Evolutionary conservation across 2,329 filamentous ascomycete genomes (phyloP).

Genomic region (Fusarium clavum): DNA sequence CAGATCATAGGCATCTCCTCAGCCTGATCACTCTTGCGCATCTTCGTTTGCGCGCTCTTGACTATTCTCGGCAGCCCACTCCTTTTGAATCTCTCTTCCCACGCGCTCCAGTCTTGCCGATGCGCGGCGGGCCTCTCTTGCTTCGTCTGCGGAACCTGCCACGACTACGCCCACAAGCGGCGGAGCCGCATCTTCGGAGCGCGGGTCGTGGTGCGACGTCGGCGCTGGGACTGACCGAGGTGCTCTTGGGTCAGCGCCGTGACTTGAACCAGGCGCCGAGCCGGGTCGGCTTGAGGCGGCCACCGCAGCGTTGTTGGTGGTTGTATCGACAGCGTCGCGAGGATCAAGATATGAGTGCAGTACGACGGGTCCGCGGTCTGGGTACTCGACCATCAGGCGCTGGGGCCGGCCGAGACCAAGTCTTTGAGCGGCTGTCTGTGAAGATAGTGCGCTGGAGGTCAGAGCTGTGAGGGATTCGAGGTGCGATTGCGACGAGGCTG

Average conservation of each 20-base stretch:
- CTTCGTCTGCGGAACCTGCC: conserved; percentile 60
- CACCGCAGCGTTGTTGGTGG: conserved; percentile 25
- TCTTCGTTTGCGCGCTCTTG: conserved; percentile 44
- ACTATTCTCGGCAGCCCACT: conserved; percentile 56
- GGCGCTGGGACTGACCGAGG: conserved; percentile 24
- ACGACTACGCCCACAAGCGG: conserved; percentile 67
- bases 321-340: conserved; percentile 41
- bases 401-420: conserved; percentile 65
- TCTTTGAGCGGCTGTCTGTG: conserved; percentile 64
- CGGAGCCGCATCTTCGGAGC: conserved; percentile 57
- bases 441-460: conserved; percentile 63
- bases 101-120: conserved; percentile 65
- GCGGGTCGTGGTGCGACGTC: conserved; percentile 35
- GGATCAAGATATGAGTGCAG: conserved; percentile 61
- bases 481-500: conserved; percentile 57
- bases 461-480: conserved; percentile 65
- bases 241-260: conserved; percentile 29
- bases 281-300: conserved; percentile 18
- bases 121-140: conserved; percentile 64
- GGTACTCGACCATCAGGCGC: conserved; percentile 70
- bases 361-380: conserved; percentile 56
- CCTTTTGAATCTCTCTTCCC: conserved; percentile 65
- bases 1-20: background rate
- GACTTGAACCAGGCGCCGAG: conserved; percentile 34
- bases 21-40: conserved; percentile 40